Evolutionary conservation across 345 rosid genomes (phyloP), one percentile per base, ranked within the genome.

Genomic region (Gossypium australe): DNA sequence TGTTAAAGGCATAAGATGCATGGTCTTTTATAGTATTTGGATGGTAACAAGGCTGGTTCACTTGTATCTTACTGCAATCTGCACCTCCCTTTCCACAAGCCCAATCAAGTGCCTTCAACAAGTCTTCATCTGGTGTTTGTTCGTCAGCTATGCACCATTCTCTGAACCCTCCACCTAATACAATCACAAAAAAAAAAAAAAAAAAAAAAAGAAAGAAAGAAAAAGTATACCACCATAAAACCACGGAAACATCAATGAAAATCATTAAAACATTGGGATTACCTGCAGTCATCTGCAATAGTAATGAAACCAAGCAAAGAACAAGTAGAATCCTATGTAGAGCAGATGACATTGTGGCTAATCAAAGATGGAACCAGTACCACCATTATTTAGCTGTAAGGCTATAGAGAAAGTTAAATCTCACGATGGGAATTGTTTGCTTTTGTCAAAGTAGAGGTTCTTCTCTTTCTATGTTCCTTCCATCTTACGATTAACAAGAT

Each of bases 131-230:
- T 47, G 86, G 82, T 25, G 86, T 84, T 72, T 89, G 94, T 68
- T 77, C 88, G 75, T 89, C 93, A 17, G 91, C 93, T 74, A 89
- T 80, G 81, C 94, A 89, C 94, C 94, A 89, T 76, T 89, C 88
- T 79, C 41, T 81, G 16, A 77, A 75, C 64, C 85, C 63, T 38
- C 85, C 86, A 52, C 78, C 90, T 89, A 38, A 9, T 12, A 34
- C 41, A 34, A 44, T 57, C 2, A 29, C 17, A 47, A 2, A 47
- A 6, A 38, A n/a, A 58, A 20, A 20, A 44, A 47, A 10, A 47
- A 6, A 16, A n/a, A 58, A 20, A 27, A 27, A 27, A 0, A n/a
- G n/a, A n/a, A n/a, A n/a, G n/a, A 3, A 25, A 9, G 2, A 45
- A 6, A 25, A 17, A 44, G 41, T 24, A 41, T 9, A 38, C 66